Evolutionary conservation across 371 early-diverging fungal genomes (phyloP), one percentile per base, ranked within the genome.

Genomic region (Mortierella sp.): DNA sequence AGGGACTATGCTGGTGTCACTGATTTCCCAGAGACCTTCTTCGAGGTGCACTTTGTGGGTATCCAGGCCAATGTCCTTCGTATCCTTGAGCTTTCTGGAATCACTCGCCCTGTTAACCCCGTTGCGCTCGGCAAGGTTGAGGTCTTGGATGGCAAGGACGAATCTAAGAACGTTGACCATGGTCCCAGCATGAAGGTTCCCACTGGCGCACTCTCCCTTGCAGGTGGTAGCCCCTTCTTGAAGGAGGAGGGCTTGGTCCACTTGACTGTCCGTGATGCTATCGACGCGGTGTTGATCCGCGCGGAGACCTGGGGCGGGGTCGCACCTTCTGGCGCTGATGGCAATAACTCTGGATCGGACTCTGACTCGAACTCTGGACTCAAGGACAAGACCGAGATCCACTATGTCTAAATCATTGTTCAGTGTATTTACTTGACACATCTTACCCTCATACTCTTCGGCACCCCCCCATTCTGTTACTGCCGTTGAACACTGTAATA

Each of bases 1-100:
- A 81, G 69, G 58, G 80, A 83, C 41, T 87, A 84, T 58, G 82
- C 88, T 8, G 86, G 76, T 31, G 59, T 58, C 13, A 58, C 51
- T 16, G 74, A 76, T 19, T 62, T 64, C 26, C 72, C 69, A 24
- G 21, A 30, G 4, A 63, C 61, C 2, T 72, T 58, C 59, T 80
- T 79, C 27, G 78, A 79, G 54, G 43, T 82, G 2, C 82, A 80
- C 60, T 80, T 79, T 53, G 78, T 78, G 18, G 59, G 68, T 10
- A 63, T 74, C 47, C 71, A 80, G 46, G 54, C 71, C 7, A 66
- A 78, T 18, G 71, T 80, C 3, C 72, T 78, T 16, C 45, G 55
- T 13, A 50, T 64, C 24, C 63, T 81, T 8, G 82, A 82, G 42
- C 58, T 78, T 6, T 83, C 83, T 1, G 72, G 81, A 2, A 78